Evolutionary conservation across 495 filamentous ascomycete species (phyloP).

Genomic region (Daldinia caldariorum): DNA sequence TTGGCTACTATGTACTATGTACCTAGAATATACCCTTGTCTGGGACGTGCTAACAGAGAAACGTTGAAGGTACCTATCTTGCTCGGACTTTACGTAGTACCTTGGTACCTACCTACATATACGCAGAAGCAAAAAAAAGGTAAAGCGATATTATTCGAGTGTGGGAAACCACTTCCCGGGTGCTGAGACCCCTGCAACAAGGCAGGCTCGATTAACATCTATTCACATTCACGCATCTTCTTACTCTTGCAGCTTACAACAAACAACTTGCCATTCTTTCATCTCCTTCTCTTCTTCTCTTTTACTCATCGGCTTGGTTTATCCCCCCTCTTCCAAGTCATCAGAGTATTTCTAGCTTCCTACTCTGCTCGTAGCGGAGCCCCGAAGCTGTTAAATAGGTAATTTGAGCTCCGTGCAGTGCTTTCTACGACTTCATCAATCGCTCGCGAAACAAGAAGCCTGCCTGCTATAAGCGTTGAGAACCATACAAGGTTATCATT

Average conservation of each 20-base stretch:
- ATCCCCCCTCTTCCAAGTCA: neutral
- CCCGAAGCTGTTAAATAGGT: conserved; percentile 9
- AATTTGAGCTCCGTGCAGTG: neutral
- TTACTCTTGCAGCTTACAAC: conserved; percentile 8
- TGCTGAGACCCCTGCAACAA: conserved; percentile 22
- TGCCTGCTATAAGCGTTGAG: neutral
- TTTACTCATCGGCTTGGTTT: neutral
- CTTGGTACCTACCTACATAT: neutral
- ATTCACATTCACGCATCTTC: conserved; percentile 32
- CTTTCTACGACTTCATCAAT: neutral
- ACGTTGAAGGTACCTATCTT: neutral
- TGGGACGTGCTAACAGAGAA: conserved; percentile 5
- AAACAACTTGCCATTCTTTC: conserved; percentile 4
- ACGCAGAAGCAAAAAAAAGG: neutral
- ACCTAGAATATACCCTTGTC: conserved; percentile 1
- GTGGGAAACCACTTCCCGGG: neutral
- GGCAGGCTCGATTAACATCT: conserved; percentile 28
- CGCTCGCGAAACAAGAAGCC: neutral
- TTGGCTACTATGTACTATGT: neutral
- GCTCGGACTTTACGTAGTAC: neutral
- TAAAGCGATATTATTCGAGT: conserved; percentile 6
- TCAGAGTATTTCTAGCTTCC: neutral
- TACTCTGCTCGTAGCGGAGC: neutral
- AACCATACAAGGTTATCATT: neutral
- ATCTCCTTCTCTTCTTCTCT: conserved; percentile 10